A percentile compares a stretch with the other conserved stretches of the same genome.
These are phyloP conservation scores for Epichloe aotearoae DNA, from an alignment of 2,329 filamentous ascomycete genomes.

Conservation along the genomic window DNA sequence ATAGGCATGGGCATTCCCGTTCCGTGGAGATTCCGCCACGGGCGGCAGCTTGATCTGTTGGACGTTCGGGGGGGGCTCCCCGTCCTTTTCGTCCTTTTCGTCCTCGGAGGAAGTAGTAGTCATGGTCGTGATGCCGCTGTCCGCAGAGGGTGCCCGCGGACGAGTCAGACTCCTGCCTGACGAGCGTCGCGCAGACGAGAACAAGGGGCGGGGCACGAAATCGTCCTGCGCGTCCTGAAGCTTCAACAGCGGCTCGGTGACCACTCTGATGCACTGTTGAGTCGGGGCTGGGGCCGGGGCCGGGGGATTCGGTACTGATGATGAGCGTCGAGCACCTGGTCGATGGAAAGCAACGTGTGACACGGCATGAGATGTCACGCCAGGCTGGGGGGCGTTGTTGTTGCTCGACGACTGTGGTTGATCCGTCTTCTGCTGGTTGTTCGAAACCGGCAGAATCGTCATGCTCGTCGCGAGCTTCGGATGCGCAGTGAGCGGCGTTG, in stretches of 20 bases:
- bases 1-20: constrained; percentile 7
- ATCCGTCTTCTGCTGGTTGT: not conserved
- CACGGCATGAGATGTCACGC: no score
- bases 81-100: constrained; percentile 9
- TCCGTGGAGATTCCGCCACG: constrained; percentile 33
- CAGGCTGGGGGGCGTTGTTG: not conserved
- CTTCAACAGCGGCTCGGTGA: not conserved
- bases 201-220: constrained; percentile 11
- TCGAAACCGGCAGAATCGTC: constrained; percentile 10
- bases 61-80: constrained; percentile 11
- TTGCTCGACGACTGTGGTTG: not conserved
- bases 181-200: constrained; percentile 12
- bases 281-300: not conserved
- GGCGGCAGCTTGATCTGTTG: constrained; percentile 29
- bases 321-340: not conserved
- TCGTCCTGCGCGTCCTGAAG: constrained; percentile 1
- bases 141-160: constrained; percentile 15
- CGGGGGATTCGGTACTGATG: not conserved
- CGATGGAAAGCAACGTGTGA: no score
- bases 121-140: constrained; percentile 21
- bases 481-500: constrained; percentile 7
- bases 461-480: constrained; percentile 5
- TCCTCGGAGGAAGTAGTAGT: constrained; percentile 17
- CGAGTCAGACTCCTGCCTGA: constrained; percentile 11
- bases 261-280: constrained; percentile 1